Base-by-base conservation (phyloP, 2,329 filamentous ascomycete genomes). In the Xylaria sp. region DNA sequence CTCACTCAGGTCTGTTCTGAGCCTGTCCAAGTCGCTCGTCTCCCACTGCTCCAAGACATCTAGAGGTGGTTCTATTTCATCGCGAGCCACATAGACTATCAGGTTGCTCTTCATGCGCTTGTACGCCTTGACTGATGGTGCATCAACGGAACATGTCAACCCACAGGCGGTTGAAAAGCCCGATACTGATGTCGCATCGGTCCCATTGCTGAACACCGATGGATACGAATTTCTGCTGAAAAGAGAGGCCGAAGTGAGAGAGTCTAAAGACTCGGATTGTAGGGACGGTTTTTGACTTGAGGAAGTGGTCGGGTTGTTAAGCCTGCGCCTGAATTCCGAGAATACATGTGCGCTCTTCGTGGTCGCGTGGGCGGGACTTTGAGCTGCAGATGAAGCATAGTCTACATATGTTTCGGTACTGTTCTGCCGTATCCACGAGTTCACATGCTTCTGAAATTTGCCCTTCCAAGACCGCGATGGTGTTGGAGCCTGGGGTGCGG, bases 221-320 rank as follows among this genome's bases (percentile, higher is more conserved):
- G 50, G 56, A 47, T 46, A 50, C 7, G 61, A 63, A 15, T 46
- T 60, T n/a, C 56, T 60, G 51, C 61, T 63, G 45, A 55, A 60
- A 45, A 55, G 31, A 40, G 56, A 60, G 12, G 61, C 51, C 9
- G 55, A 56, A 8, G 56, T 60, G 31, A 56, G 61, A 15, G 61
- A 63, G 21, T 38, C 43, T 23, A 35, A 28, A 38, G 61, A 55
- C 4, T 45, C 51, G 4, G 54, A 55, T 17, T 40, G 50, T 12
- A 52, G 31, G 15, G 56, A 37, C 1, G 45, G 19, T 4, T 19
- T 11, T 15, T 56, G 35, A n/a, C 4, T 42, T 23, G 43, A 12
- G 11, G 50, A 51, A 17, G 56, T 19, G 1, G 21, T 15, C 17
- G 42, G 25, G 46, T 55, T 45, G 35, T 25, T 6, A 17, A 12